A percentile compares a stretch with the other conserved stretches of the same genome.
These are phyloP conservation scores for Chamaecrista fasciculata DNA, from an alignment of 306 rosid genomes.

Conservation along the genomic window DNA sequence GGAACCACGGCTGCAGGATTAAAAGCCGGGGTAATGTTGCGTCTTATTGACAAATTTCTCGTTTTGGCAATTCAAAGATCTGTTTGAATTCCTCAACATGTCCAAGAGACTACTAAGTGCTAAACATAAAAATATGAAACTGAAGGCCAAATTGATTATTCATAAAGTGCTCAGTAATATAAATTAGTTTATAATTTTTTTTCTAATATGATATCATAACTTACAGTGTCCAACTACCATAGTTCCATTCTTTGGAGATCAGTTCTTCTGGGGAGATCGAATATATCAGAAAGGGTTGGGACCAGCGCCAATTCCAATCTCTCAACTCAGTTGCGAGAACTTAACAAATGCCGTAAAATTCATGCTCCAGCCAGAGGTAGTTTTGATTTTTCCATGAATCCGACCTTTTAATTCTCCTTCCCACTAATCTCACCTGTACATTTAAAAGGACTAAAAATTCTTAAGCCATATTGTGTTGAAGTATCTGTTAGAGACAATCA, in stretches of 20 bases:
- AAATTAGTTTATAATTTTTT: background rate
- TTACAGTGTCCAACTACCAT: conserved; percentile 91
- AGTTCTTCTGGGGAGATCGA: conserved; percentile 97
- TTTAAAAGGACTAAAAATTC: background rate
- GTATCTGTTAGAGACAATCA: background rate
- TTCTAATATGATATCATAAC: conserved; percentile 29
- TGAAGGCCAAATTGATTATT: background rate
- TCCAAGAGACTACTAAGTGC: background rate
- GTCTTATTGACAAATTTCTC: conserved; percentile 8
- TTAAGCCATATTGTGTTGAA: conserved; percentile 4
- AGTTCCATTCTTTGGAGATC: conserved; percentile 98
- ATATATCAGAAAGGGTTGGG: conserved; percentile 74
- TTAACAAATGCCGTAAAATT: conserved; percentile 73
- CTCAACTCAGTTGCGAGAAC: conserved; percentile 57
- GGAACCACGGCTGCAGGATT: conserved; percentile 97
- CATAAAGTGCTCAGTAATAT: background rate
- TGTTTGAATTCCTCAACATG: background rate
- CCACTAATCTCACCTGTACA: background rate
- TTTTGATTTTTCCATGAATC: conserved; percentile 11
- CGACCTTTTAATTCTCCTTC: conserved; percentile 14
- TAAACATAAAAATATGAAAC: background rate
- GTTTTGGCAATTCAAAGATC: conserved; percentile 10
- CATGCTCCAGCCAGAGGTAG: conserved; percentile 96
- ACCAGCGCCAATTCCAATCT: conserved; percentile 78
- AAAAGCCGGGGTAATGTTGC: conserved; percentile 83